Evolutionary conservation across 257 asterid genomes (phyloP), one percentile per base, ranked within the genome.

Genomic region (Solanum neorickii): DNA sequence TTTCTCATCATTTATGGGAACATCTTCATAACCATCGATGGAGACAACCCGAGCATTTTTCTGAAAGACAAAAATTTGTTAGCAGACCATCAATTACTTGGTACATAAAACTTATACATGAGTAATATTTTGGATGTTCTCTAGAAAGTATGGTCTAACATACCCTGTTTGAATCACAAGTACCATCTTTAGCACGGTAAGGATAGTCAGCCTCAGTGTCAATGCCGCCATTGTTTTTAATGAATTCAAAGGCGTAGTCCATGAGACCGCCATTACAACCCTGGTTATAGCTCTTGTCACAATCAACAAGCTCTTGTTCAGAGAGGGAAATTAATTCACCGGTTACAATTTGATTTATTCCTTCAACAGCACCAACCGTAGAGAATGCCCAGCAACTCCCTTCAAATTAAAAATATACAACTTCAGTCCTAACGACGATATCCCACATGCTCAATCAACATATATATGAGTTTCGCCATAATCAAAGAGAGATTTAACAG

Each of bases 341-440:
- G 0, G 98, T 95, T 41, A 86, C 95, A 82, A 96, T 95, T 93
- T 94, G 91, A 87, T 95, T 95, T 82, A 94, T 87, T 65, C 99
- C 99, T 91, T 96, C 99, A 44, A 96, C 94, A 7, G 98, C 98
- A 60, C 92, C 98, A 13, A 95, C 86, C 0, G 99, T 93, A 1
- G 99, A 96, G 92, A 96, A 96, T 29, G 99, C 98, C 99, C 99
- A 96, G 90, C 99, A 96, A 89, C 98, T 95, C 95, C 99, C 99
- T 96, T 89, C 84, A 89, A 39, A 47, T 78, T 10, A 65, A 87
- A 37, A 65, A 65, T 59, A 86, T 13, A 33, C 41, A 70, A 86
- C 10, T 25, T 68, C n/a, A 47, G 9, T 16, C 35, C 21, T 60
- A 42, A 2, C 7, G 5, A 44, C 3, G 15, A 77, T 49, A 15